Evolutionary conservation across 2,329 filamentous ascomycete species (phyloP).

Genomic region (Microcyclospora tardicrescens): DNA sequence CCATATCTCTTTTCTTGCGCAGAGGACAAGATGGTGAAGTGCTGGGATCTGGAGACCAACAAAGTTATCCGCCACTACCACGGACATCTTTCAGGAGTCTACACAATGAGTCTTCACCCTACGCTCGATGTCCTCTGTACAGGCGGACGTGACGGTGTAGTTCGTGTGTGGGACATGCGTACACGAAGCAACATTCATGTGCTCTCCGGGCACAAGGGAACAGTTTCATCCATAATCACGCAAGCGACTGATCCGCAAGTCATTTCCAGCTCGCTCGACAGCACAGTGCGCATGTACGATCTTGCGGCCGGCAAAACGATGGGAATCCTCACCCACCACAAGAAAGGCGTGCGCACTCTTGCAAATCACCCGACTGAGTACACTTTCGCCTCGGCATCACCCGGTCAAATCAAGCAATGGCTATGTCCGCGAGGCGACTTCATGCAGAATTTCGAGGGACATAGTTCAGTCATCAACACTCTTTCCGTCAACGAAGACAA

Average conservation of each 20-base stretch:
- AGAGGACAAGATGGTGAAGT: slow-evolving; percentile 99
- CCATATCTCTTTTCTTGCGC: slow-evolving; percentile 96
- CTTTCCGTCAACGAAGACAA: slow-evolving; percentile 89
- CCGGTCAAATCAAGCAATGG: slow-evolving; percentile 96
- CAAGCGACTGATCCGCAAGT: slow-evolving; percentile 96
- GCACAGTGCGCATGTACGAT: slow-evolving; percentile 87
- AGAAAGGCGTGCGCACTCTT: slow-evolving; percentile 83
- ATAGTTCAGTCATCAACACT: slow-evolving; percentile 93
- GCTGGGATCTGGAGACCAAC: slow-evolving; percentile 99
- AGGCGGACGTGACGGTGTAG: slow-evolving; percentile 86
- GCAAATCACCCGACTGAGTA: slow-evolving; percentile 83
- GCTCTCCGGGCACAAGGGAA: slow-evolving; percentile 77
- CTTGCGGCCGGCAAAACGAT: slow-evolving; percentile 91
- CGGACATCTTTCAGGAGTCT: slow-evolving; percentile 90
- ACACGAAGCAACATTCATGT: slow-evolving; percentile 94
- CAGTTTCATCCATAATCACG: slow-evolving; percentile 77
- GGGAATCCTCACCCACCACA: slow-evolving; percentile 93
- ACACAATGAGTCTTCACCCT: slow-evolving; percentile 83
- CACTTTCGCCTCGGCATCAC: slow-evolving; percentile 87
- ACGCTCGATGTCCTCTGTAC: slow-evolving; percentile 91
- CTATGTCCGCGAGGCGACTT: slow-evolving; percentile 96
- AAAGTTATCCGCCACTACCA: slow-evolving; percentile 98
- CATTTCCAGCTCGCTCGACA: slow-evolving; percentile 84
- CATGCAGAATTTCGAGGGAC: slow-evolving; percentile 97
- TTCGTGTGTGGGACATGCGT: slow-evolving; percentile 96